Conservation (phyloP, 805 yeast genomes). For the Metschnikowia continentalis region DNA sequence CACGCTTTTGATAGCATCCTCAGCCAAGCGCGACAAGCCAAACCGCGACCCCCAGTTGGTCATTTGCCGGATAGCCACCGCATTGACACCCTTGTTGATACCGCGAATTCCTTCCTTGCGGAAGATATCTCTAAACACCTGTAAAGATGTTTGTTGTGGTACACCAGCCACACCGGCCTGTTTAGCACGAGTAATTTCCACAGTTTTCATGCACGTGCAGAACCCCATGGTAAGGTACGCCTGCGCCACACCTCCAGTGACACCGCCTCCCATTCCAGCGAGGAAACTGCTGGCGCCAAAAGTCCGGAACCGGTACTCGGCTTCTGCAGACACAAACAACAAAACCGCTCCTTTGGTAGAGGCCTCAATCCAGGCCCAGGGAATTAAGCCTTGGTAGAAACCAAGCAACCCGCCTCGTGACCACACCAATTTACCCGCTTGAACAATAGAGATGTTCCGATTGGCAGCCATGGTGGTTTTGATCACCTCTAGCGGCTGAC, state of each 20-base stretch:
- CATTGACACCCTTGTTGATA: slow-evolving; percentile 96
- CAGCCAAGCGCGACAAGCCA: slow-evolving; percentile 89
- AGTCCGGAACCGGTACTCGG: slow-evolving; percentile 69
- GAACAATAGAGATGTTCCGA: slow-evolving; percentile 61
- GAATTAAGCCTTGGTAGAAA: slow-evolving; percentile 94
- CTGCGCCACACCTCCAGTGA: slow-evolving; percentile 93
- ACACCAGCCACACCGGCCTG: slow-evolving; percentile 63
- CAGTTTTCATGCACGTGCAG: slow-evolving; percentile 99
- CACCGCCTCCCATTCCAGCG: slow-evolving; percentile 94
- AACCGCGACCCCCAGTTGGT: slow-evolving; percentile 99
- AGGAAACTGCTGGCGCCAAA: slow-evolving; percentile 64
- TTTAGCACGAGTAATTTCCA: slow-evolving; percentile 89
- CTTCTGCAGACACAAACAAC: slow-evolving; percentile 87
- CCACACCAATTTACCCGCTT: slow-evolving; percentile 76
- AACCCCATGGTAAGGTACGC: slow-evolving; percentile 96
- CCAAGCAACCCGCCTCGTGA: slow-evolving; percentile 90
- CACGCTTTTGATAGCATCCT: slow-evolving; percentile 66
- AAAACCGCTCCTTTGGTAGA: slow-evolving; percentile 98
- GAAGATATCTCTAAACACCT: slow-evolving; percentile 83
- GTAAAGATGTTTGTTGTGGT: slow-evolving; percentile 65
- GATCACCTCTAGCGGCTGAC: slow-evolving; percentile 94
- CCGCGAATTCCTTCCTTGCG: slow-evolving; percentile 87
- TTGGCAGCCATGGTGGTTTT: slow-evolving; percentile 99
- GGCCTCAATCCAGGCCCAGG: slow-evolving; percentile 99
- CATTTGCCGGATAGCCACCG: slow-evolving; percentile 98